Conservation (phyloP, 2,329 filamentous ascomycete genomes). For the Coniochaeta sp. region DNA sequence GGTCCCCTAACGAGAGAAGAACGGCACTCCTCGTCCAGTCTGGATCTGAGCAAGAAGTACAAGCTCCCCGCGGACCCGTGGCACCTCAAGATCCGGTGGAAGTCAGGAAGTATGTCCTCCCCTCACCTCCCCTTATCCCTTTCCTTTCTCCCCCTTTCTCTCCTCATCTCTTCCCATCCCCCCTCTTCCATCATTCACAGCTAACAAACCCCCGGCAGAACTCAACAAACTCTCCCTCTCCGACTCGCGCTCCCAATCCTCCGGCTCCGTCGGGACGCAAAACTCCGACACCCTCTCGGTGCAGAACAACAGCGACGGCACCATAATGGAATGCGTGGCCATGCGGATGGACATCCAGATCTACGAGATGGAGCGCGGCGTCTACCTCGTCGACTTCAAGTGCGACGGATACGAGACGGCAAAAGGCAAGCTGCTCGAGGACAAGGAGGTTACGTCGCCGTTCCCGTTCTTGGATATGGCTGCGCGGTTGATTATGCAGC, state of each 20-base stretch:
- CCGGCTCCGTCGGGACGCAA: constrained; percentile 22
- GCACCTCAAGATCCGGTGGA: constrained; percentile 87
- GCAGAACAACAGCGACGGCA: constrained; percentile 33
- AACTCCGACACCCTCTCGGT: constrained; percentile 32
- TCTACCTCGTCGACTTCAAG: constrained; percentile 97
- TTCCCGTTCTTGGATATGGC: constrained; percentile 96
- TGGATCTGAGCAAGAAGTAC: constrained; percentile 58
- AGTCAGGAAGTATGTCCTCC: constrained; percentile 68
- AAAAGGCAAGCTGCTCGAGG: constrained; percentile 69
- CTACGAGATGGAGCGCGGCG: constrained; percentile 85
- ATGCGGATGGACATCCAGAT: constrained; percentile 95
- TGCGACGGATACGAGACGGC: constrained; percentile 88
- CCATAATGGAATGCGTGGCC: constrained; percentile 64
- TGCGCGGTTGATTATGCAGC: constrained; percentile 83
- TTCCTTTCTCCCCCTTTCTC: no score
- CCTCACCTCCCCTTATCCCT: constrained; percentile 22
- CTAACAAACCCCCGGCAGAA: constrained; percentile 24
- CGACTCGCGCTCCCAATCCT: constrained; percentile 22
- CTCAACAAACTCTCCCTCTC: constrained; percentile 29
- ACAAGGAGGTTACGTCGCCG: constrained; percentile 91
- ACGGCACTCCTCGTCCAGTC: constrained; percentile 4
- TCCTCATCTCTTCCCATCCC: background rate
- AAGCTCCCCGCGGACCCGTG: constrained; percentile 88
- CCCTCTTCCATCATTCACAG: constrained; percentile 34
- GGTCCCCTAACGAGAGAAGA: background rate